Base-by-base conservation (phyloP, 495 filamentous ascomycete species). In the Pyrenula massariospora region DNA sequence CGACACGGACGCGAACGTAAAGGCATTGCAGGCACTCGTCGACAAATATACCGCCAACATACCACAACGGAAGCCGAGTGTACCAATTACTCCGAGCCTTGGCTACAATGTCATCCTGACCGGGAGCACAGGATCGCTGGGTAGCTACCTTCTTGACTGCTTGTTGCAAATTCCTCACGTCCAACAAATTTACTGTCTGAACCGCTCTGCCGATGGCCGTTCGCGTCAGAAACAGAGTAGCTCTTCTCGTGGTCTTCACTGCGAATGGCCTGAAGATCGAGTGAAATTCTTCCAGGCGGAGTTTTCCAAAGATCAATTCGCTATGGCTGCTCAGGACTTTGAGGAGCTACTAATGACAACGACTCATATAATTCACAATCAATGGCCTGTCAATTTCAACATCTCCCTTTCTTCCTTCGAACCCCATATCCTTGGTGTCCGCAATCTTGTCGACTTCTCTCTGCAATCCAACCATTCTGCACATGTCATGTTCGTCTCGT, bases 351-450 rank as follows among this genome's bases (percentile, higher is more conserved):
- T 73, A 25, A 1, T 50, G 8, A 59, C 66, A 1, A 73, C 62
- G 48, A 80, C 71, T 50, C 72, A 73, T 19, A 68, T 85, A 24
- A 79, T 84, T 59, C 81, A 85, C 67, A 82, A 80, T 65, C 77
- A 79, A 48, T 86, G 82, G 83, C 75, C 73, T 0, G 81, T 85
- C 24, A 75, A 85, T 65, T 85, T 84, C 71, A 82, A 84, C 60
- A 70, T 72, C 31, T 65, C 78, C 0, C 65, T 83, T 47, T 69
- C 71, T 22, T 77, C 76, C 0, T 85, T 84, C 50, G 73, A 79
- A 47, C 73, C 76, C 2, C 74, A 81, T 56, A 73, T 85, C 25
- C 62, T 63, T 5, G 77, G 81, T 12, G 71, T 82, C 21, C 69
- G 76, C 31, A 71, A 74, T 50, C 67, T 84, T 15, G 69, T 77